Evolutionary conservation across 441 rosid species (phyloP).

Genomic region (Gossypium davidsonii): DNA sequence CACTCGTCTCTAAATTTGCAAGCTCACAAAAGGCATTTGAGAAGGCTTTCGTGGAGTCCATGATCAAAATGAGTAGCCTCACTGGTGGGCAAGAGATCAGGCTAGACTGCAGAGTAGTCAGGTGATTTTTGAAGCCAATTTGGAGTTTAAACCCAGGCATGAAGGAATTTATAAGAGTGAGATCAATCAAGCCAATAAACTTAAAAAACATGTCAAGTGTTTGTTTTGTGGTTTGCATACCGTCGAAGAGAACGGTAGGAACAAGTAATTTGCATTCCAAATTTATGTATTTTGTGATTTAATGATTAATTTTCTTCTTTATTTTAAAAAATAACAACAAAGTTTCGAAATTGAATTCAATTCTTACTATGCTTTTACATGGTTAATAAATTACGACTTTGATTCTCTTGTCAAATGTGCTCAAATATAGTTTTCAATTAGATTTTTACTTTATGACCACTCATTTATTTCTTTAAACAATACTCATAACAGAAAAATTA

Average conservation of each 20-base stretch:
- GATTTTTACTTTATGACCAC: too few species aligned
- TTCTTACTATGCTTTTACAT: not conserved
- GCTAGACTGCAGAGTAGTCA: constrained; percentile 37
- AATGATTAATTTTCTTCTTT: not conserved
- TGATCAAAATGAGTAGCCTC: constrained; percentile 59
- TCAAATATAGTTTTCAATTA: not conserved
- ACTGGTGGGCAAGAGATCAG: constrained; percentile 47
- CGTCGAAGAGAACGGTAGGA: not conserved
- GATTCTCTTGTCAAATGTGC: not conserved
- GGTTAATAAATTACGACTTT: not conserved
- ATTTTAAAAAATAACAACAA: too few species aligned
- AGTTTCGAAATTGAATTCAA: not conserved
- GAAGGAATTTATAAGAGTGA: not conserved
- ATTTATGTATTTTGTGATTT: not conserved
- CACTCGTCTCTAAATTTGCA: constrained; percentile 39
- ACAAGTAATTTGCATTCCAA: not conserved
- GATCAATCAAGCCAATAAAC: not conserved
- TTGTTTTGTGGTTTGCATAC: not conserved
- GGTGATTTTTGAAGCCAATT: constrained; percentile 13
- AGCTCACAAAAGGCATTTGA: constrained; percentile 26
- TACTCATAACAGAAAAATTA: too few species aligned
- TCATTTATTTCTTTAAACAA: too few species aligned
- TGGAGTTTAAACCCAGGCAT: not conserved
- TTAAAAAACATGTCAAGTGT: not conserved
- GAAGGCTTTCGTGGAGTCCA: constrained; percentile 43